Base-by-base conservation (phyloP, 2,329 filamentous ascomycete species). In the Fragosphaeria purpurea region DNA sequence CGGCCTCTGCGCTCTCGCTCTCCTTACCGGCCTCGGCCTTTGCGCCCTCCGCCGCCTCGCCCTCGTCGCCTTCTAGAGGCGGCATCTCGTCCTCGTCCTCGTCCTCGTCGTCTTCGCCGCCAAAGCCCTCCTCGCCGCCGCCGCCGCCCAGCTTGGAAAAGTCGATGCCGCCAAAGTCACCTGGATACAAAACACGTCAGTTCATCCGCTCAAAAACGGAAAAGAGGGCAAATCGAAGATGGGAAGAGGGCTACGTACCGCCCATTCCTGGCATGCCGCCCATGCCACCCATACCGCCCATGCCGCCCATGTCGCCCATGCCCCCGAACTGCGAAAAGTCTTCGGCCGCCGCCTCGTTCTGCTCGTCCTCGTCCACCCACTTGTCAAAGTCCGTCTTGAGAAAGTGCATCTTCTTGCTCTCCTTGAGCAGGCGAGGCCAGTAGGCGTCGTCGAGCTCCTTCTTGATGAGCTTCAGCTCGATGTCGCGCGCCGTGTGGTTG, bases 331-430 rank as follows among this genome's bases (percentile, higher is more conserved):
- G 75, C 57, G 77, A 79, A 60, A 83, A 71, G 68, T 95, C 90
- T 51, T 95, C 89, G 58, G 94, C 88, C 46, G 80, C 75, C 54
- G 80, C 84, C 70, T 88, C 89, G 65, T 97, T 86, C 75, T 98
- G 93, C 80, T 98, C 93, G 66, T 98, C 90, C 80, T 96, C 88
- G 61, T 96, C 90, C 63, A 95, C 87, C 90, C 90, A 96, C 85
- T 95, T 96, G 76, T 96, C 90, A 62, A 98, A 98, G 74, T 98
- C 86, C 58, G 93, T 97, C 84, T 95, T 59, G 64, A 98, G 72
- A 80, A 89, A 98, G 74, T 97, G 93, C 50, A 87, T 73, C 76
- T 88, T 95, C 78, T 88, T 85, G 59, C 75, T 70, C 54, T 91
- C 87, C 83, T 96, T 96, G 67, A 96, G 78, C 63, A 98, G 79